These are phyloP conservation scores for Graphium sp. DNA, from an alignment of 2,329 filamentous ascomycete species.

Conservation along the genomic window DNA sequence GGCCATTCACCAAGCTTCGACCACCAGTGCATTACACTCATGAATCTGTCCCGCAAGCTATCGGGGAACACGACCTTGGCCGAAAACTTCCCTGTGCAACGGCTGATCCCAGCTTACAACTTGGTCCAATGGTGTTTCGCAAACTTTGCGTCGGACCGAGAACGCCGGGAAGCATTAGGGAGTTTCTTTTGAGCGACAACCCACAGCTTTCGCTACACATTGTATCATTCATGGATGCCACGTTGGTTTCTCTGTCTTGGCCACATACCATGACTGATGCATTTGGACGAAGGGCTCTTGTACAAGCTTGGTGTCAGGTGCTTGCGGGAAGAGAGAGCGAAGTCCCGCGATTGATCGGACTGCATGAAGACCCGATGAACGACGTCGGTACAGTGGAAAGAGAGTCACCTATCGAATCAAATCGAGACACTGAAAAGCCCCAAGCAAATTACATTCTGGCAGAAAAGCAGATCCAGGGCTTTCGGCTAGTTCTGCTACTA, in stretches of 20 bases:
- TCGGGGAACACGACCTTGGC: background rate
- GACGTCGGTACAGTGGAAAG: background rate
- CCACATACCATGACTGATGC: slow-evolving; percentile 1
- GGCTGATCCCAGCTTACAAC: background rate
- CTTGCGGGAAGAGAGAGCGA: background rate
- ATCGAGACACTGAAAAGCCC: too few relatives aligned
- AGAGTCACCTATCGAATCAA: background rate
- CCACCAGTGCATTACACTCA: slow-evolving; percentile 1
- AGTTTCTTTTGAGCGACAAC: background rate
- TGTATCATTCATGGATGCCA: slow-evolving; percentile 1
- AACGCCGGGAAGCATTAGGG: background rate
- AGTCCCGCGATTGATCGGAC: background rate
- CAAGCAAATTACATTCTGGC: background rate
- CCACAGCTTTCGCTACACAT: slow-evolving; percentile 1
- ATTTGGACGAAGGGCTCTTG: background rate
- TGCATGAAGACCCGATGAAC: background rate
- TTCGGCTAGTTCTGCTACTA: background rate
- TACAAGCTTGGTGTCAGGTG: background rate
- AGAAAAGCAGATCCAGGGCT: background rate
- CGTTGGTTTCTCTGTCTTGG: slow-evolving; percentile 1
- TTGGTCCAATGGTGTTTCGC: background rate
- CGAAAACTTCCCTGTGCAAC: background rate
- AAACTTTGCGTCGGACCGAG: background rate
- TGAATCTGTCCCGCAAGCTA: background rate
- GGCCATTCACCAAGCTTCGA: background rate